Base-by-base conservation (phyloP, 164 flowering plant species). In the Dillenia suffruticosa region DNA sequence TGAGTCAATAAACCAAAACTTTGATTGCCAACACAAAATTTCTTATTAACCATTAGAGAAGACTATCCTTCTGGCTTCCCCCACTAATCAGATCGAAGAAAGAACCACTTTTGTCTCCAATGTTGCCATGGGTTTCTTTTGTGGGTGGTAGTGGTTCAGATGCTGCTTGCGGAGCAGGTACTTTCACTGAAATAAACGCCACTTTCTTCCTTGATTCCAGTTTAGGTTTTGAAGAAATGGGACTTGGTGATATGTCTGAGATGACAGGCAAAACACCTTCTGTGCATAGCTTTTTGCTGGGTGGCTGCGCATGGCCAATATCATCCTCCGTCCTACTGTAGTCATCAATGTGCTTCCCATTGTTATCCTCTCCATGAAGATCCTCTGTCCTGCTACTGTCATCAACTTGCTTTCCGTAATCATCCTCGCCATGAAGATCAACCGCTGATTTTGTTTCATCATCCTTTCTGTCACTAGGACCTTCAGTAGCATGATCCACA, bases 171-270 rank as follows among this genome's bases (percentile, higher is more conserved):
- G 74, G 68, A 12, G 56, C 54, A 5, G 79, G 75, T 61, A 62
- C 66, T 62, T 78, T 77, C 5, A 81, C 74, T 0, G 85, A 68
- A 24, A 84, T 61, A 46, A 87, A 84, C 8, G 88, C 92, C 53
- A 82, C 86, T 63, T 71, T 73, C 10, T 68, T 63, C 12, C 10
- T 72, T 16, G 75, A 44, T 40, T 57, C 62, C n/a, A 69, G 32
- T 44, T 72, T 56, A 9, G 44, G 56, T 58, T 70, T 67, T 6
- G 51, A 52, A 55, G 71, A 16, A 24, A 43, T 60, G 22, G 72
- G 66, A 60, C 66, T 63, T 2, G 60, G 56, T 11, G 65, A 32
- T 47, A 63, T 43, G 10, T 53, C 47, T 51, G 72, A 57, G 22
- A 26, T 46, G 4, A 51, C 54, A 61, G 26, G 26, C 46, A 54